phyloP scores from a whole-genome alignment of 2,329 filamentous ascomycete species.

The Alternaria postmessia region DNA sequence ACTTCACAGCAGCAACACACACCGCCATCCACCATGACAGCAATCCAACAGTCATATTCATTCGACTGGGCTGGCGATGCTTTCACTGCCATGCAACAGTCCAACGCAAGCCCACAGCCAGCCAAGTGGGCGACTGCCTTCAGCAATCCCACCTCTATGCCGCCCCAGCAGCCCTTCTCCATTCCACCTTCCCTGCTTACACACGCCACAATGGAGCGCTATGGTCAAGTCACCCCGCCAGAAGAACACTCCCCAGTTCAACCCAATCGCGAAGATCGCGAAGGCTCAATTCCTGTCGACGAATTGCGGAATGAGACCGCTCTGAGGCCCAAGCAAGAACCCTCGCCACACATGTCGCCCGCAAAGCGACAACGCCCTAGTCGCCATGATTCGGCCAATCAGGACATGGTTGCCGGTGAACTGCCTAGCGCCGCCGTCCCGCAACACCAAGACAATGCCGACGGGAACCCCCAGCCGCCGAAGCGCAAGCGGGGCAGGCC shows the following conservation, averaged over 20 bases:
- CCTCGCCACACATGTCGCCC: slow-evolving; percentile 14
- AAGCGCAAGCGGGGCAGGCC: slow-evolving; percentile 50
- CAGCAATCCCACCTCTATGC: slow-evolving; percentile 15
- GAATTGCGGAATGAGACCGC: slow-evolving; percentile 39
- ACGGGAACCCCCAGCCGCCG: slow-evolving; percentile 36
- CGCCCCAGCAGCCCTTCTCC: slow-evolving; percentile 27
- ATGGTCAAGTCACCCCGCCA: slow-evolving; percentile 49
- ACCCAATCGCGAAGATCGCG: slow-evolving; percentile 18
- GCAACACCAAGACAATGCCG: slow-evolving; percentile 19
- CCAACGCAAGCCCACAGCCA: slow-evolving; percentile 17
- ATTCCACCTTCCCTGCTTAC: slow-evolving; percentile 42
- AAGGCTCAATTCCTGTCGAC: slow-evolving; percentile 40
- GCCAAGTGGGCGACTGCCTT: slow-evolving; percentile 36
- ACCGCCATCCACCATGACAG: slow-evolving; percentile 24
- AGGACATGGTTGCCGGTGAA: slow-evolving; percentile 7
- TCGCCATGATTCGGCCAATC: slow-evolving; percentile 22
- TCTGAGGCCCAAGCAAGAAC: slow-evolving; percentile 28
- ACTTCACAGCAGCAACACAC: neutral
- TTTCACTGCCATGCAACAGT: slow-evolving; percentile 35
- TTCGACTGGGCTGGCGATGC: slow-evolving; percentile 43
- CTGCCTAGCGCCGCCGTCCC: slow-evolving; percentile 11
- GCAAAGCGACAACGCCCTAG: slow-evolving; percentile 42
- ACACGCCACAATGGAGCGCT: slow-evolving; percentile 40
- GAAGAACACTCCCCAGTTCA: slow-evolving; percentile 44
- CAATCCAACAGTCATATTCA: slow-evolving; percentile 25